These are phyloP conservation scores for Globisporangium rhizosaccharum DNA, from an alignment of 352 stramenopile species.

Conservation along the genomic window DNA sequence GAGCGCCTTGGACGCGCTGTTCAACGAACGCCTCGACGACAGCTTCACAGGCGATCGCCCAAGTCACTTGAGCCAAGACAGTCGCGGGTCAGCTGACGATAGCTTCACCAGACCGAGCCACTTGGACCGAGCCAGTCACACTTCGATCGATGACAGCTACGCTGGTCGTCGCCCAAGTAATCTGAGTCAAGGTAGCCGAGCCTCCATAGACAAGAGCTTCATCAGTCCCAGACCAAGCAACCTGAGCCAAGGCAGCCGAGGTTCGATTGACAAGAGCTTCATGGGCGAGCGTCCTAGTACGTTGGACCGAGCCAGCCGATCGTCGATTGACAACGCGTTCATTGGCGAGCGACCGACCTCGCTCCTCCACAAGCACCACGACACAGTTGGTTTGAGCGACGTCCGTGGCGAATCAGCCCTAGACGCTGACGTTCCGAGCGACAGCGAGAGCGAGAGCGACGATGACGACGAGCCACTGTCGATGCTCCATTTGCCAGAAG, in stretches of 20 bases:
- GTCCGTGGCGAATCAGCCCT: background rate
- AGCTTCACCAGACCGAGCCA: slow-evolving; percentile 3
- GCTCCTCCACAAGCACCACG: background rate
- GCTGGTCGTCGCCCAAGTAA: background rate
- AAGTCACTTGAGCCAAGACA: background rate
- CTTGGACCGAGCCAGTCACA: background rate
- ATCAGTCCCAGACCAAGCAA: background rate
- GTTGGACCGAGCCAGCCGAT: background rate
- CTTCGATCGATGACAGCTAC: slow-evolving; percentile 8
- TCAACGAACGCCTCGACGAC: slow-evolving; percentile 7
- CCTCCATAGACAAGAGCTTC: background rate
- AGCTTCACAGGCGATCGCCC: slow-evolving; percentile 5
- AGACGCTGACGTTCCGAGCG: background rate
- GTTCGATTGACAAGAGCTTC: slow-evolving; percentile 6
- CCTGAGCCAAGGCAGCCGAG: background rate
- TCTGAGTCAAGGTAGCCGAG: background rate
- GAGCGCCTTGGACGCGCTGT: background rate
- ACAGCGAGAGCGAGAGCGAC: background rate
- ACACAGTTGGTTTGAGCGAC: background rate
- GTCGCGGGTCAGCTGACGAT: background rate
- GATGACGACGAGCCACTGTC: background rate
- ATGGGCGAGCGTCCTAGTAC: background rate
- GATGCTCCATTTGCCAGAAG: background rate
- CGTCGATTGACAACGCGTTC: background rate
- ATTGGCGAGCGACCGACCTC: background rate